Conservation (phyloP, 2,329 filamentous ascomycete genomes). For the Fusarium palustre region DNA sequence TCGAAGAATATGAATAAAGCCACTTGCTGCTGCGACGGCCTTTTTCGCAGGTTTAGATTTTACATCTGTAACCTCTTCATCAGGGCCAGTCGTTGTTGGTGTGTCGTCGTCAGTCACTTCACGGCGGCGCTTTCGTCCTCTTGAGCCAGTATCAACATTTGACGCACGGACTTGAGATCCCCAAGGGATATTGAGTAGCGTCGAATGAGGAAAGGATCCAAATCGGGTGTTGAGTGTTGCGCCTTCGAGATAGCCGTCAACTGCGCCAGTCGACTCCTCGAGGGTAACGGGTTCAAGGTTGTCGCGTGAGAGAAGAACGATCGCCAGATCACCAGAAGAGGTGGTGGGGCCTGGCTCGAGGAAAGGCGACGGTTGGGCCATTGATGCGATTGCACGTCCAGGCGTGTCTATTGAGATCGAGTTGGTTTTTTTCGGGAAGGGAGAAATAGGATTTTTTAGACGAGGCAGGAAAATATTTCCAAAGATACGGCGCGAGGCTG, state of each 20-base stretch:
- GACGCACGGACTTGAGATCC: conserved; percentile 92
- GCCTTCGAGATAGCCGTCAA: conserved; percentile 80
- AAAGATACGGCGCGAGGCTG: conserved; percentile 33
- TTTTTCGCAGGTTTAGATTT: conserved; percentile 58
- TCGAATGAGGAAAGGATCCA: conserved; percentile 87
- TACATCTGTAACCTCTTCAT: conserved; percentile 50
- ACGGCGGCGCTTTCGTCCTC: conserved; percentile 76
- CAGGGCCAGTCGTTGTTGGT: conserved; percentile 50
- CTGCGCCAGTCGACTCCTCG: conserved; percentile 68
- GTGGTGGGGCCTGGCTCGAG: conserved; percentile 75
- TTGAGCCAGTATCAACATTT: conserved; percentile 89
- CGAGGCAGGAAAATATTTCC: conserved; percentile 41
- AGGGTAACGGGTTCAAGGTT: conserved; percentile 82
- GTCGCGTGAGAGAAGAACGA: conserved; percentile 90
- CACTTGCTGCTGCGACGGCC: conserved; percentile 68
- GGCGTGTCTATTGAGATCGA: conserved; percentile 3
- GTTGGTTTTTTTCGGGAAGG: not conserved
- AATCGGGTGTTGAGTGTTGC: conserved; percentile 92
- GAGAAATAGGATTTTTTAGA: conserved; percentile 17
- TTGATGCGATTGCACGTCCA: conserved; percentile 39
- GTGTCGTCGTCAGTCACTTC: conserved; percentile 60
- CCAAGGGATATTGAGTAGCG: conserved; percentile 83
- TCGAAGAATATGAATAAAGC: conserved; percentile 82
- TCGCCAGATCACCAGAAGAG: conserved; percentile 75
- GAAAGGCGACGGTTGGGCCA: conserved; percentile 76